phyloP scores from a whole-genome alignment of 139 green algal genomes.

The Eudorina sp. region DNA sequence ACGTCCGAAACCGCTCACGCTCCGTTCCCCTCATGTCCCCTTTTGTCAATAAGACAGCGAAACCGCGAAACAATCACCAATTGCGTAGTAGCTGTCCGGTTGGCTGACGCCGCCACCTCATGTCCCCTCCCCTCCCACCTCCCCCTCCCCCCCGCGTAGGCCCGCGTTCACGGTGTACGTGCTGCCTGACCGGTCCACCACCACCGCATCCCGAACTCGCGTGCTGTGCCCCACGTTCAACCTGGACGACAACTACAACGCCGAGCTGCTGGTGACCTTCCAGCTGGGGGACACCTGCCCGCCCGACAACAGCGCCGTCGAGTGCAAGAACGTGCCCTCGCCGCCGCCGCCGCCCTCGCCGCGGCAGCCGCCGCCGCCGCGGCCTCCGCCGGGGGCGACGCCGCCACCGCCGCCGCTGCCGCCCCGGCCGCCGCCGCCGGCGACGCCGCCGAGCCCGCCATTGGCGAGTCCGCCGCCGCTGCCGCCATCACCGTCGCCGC shows the following conservation, averaged over 20 bases:
- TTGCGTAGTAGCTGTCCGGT: too few relatives aligned
- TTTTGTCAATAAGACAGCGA: too few relatives aligned
- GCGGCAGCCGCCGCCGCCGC: not conserved
- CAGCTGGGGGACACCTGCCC: not conserved
- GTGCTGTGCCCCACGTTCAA: not conserved
- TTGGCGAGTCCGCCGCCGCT: not conserved
- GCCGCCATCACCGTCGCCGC: not conserved
- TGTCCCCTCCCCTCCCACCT: too few relatives aligned
- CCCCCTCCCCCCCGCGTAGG: not conserved
- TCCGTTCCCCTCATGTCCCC: too few relatives aligned
- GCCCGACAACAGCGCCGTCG: not conserved
- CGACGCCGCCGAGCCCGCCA: not conserved
- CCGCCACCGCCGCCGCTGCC: not conserved
- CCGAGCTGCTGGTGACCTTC: not conserved
- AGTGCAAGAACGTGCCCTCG: not conserved
- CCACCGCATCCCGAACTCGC: not conserved
- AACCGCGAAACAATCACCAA: too few relatives aligned
- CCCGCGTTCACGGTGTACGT: not conserved
- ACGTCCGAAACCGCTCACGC: too few relatives aligned
- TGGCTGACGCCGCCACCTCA: too few relatives aligned
- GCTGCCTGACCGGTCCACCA: not conserved
- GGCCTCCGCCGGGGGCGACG: not conserved
- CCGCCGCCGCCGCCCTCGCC: constrained; percentile 23
- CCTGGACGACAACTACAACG: not conserved
- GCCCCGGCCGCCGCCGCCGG: not conserved